Percentiles rank a stretch among this genome's conserved stretches.
Conservation (phyloP, 805 yeast species). For the Lachancea sp. region DNA sequence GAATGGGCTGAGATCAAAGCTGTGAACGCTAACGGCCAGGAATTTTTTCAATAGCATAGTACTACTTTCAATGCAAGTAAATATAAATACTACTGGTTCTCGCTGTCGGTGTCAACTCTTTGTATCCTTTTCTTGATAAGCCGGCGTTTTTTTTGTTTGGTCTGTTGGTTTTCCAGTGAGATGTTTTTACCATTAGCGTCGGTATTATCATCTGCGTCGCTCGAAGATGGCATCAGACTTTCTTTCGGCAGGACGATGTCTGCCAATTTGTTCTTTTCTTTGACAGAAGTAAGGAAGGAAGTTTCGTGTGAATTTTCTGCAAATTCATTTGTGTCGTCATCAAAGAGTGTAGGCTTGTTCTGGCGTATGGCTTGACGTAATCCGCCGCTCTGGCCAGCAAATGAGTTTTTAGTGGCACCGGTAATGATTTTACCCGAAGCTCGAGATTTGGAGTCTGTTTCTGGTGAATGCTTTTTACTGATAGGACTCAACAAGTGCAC, state of each 20-base stretch:
- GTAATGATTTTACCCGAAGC: conserved; percentile 18
- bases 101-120: conserved; percentile 11
- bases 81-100: conserved; percentile 1
- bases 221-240: conserved; percentile 12
- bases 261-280: conserved; percentile 14
- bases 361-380: conserved; percentile 19
- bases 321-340: conserved; percentile 15
- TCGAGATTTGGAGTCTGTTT: conserved; percentile 12
- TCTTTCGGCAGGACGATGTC: conserved; percentile 16
- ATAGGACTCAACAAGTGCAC: conserved; percentile 25
- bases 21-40: conserved; percentile 8
- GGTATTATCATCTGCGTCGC: conserved; percentile 6
- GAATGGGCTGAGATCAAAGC: conserved; percentile 41
- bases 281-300: conserved; percentile 16
- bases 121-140: conserved; percentile 21
- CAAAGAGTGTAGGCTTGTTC: conserved; percentile 20
- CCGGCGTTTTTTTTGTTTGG: conserved; percentile 14
- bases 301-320: conserved; percentile 17
- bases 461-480: not conserved
- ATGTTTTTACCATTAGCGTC: not conserved
- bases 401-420: conserved; percentile 16
- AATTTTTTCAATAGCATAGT: not conserved
- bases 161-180: not conserved
- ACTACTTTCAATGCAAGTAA: not conserved
- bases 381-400: conserved; percentile 18